phyloP scores from a whole-genome alignment of 2,329 filamentous ascomycete species.

The Alternaria brassicicola region DNA sequence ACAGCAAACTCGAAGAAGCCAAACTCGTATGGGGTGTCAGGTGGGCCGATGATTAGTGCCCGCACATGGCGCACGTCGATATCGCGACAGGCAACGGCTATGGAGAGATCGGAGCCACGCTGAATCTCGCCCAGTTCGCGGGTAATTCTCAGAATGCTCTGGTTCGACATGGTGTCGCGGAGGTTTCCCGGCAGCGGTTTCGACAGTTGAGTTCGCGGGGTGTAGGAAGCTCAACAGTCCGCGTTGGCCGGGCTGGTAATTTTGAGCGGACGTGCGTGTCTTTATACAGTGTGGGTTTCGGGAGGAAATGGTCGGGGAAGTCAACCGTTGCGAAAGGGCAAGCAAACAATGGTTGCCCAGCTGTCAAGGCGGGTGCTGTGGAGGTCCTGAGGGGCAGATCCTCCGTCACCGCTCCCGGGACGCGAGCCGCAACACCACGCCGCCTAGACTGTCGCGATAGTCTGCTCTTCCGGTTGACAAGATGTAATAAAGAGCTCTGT shows the following conservation, averaged over 20 bases:
- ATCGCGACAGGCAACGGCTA: slow-evolving; percentile 87
- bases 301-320: neutral
- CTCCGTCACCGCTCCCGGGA: slow-evolving; percentile 12
- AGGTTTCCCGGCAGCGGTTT: slow-evolving; percentile 1
- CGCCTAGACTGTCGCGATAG: slow-evolving; percentile 5
- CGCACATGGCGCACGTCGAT: slow-evolving; percentile 86
- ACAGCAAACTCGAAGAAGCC: slow-evolving; percentile 94
- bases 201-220: slow-evolving; percentile 1
- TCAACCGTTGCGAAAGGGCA: neutral
- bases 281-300: neutral
- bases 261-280: neutral
- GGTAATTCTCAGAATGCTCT: slow-evolving; percentile 86
- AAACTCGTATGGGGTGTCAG: slow-evolving; percentile 94
- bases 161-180: slow-evolving; percentile 69
- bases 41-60: slow-evolving; percentile 88
- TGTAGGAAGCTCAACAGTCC: neutral
- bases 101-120: slow-evolving; percentile 79
- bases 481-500: slow-evolving; percentile 18
- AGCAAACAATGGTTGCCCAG: slow-evolving; percentile 7
- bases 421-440: slow-evolving; percentile 15
- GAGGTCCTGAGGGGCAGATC: slow-evolving; percentile 25
- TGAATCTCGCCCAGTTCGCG: slow-evolving; percentile 88
- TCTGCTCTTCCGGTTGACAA: slow-evolving; percentile 1
- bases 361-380: slow-evolving; percentile 10
- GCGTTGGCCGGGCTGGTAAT: neutral